Percentiles rank a stretch among this genome's conserved stretches.
phyloP scores from a whole-genome alignment of 2,329 filamentous ascomycete species.

The Elsinoe necatrix region DNA sequence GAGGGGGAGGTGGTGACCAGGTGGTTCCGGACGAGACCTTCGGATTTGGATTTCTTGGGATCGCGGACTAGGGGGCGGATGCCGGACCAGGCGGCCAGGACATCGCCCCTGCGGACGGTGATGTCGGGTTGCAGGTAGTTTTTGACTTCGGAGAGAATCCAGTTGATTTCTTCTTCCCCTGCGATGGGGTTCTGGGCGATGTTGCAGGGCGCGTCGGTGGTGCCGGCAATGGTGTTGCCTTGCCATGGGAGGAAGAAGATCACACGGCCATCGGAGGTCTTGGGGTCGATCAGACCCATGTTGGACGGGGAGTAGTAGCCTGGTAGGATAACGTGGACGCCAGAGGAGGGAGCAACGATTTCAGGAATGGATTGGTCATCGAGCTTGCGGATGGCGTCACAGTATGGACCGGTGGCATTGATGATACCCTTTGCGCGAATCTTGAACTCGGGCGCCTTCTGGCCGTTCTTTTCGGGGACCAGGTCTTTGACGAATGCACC shows the following conservation, averaged over 20 bases:
- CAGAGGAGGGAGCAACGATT: constrained; percentile 77
- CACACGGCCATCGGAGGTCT: constrained; percentile 78
- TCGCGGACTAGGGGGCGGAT: constrained; percentile 81
- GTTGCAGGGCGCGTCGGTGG: constrained; percentile 67
- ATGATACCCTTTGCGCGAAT: constrained; percentile 74
- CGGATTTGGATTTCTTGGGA: constrained; percentile 74
- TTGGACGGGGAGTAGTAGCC: constrained; percentile 78
- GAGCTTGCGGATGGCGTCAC: constrained; percentile 76
- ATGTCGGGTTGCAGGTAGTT: constrained; percentile 78
- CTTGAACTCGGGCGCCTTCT: constrained; percentile 53
- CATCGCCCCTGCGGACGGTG: constrained; percentile 73
- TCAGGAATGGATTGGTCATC: constrained; percentile 64
- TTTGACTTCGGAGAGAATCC: constrained; percentile 77
- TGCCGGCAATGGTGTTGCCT: constrained; percentile 84
- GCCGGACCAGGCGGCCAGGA: constrained; percentile 84
- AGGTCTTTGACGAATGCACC: constrained; percentile 67
- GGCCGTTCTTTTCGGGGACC: constrained; percentile 56
- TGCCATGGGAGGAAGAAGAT: constrained; percentile 94
- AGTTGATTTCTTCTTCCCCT: constrained; percentile 75
- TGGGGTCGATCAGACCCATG: constrained; percentile 82
- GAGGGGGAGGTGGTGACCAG: constrained; percentile 71
- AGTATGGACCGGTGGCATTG: constrained; percentile 84
- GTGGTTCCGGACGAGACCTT: constrained; percentile 81
- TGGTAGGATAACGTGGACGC: constrained; percentile 77
- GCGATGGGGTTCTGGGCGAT: constrained; percentile 68